Evolutionary conservation across 176 grass and related monocot species (phyloP).

Genomic region (Zea mays): DNA sequence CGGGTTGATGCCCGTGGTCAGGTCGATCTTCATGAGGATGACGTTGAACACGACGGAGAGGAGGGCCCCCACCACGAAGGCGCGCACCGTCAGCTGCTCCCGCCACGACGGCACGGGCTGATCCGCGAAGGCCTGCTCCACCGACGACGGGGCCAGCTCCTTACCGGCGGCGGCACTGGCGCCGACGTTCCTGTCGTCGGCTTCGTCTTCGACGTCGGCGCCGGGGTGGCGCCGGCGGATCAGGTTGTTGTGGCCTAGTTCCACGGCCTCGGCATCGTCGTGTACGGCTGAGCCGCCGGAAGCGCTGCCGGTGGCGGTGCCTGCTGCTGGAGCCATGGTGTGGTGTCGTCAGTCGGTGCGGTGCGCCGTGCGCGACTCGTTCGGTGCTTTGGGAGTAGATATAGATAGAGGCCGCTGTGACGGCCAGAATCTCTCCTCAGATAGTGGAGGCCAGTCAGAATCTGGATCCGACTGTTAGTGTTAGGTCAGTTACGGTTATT

Average conservation of each 20-base stretch:
- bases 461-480: too few relatives aligned
- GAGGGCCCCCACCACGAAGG: constrained; percentile 58
- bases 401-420: too few relatives aligned
- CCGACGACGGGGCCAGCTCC: constrained; percentile 29
- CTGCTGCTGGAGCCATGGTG: constrained; percentile 39
- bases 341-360: neutral
- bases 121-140: constrained; percentile 55
- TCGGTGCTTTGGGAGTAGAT: neutral
- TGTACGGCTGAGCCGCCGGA: neutral
- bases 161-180: neutral
- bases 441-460: too few relatives aligned
- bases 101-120: constrained; percentile 58
- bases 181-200: neutral
- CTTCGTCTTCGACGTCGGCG: neutral
- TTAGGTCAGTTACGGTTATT: too few relatives aligned
- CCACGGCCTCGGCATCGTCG: constrained; percentile 27
- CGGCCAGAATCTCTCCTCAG: too few relatives aligned
- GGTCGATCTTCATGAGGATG: constrained; percentile 85
- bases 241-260: constrained; percentile 11
- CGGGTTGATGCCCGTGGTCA: constrained; percentile 82
- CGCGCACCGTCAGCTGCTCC: constrained; percentile 70
- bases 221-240: constrained; percentile 35
- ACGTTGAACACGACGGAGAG: constrained; percentile 60
- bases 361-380: neutral
- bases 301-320: neutral